Percentiles rank a stretch among this genome's conserved stretches.
These are phyloP conservation scores for Magnolia kwangsiensis DNA, from an alignment of 164 flowering plant species.

Conservation along the genomic window DNA sequence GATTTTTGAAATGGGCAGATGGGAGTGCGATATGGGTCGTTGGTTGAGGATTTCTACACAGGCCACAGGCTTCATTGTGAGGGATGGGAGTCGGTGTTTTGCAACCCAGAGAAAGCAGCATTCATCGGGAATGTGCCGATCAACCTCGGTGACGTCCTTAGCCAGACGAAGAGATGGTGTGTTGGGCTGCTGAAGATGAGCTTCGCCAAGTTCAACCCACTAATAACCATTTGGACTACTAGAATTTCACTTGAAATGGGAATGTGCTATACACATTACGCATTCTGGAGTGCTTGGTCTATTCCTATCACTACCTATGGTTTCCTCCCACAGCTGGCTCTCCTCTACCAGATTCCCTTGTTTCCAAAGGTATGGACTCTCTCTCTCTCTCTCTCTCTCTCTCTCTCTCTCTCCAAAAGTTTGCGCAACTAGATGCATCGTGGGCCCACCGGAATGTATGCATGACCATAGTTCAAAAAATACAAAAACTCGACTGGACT, in stretches of 20 bases:
- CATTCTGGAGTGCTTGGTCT: constrained; percentile 41
- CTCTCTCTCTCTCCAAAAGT: too few species aligned
- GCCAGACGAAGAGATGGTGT: constrained; percentile 62
- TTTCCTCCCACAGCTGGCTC: constrained; percentile 59
- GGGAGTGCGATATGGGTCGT: constrained; percentile 72
- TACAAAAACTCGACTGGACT: too few species aligned
- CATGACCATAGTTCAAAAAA: too few species aligned
- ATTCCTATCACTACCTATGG: constrained; percentile 51
- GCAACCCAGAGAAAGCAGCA: constrained; percentile 58
- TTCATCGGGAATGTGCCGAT: constrained; percentile 64
- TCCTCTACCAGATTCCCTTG: constrained; percentile 37
- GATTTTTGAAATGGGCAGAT: constrained; percentile 26
- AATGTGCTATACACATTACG: constrained; percentile 22
- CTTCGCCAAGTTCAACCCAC: constrained; percentile 45
- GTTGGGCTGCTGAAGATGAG: constrained; percentile 50
- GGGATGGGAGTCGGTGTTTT: constrained; percentile 71
- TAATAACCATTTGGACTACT: constrained; percentile 34
- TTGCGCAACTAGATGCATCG: too few species aligned
- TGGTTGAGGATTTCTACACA: constrained; percentile 70
- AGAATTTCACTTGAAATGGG: constrained; percentile 22
- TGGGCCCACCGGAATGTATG: too few species aligned
- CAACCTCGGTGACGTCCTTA: constrained; percentile 38
- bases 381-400: too few species aligned
- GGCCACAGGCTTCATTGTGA: constrained; percentile 63
- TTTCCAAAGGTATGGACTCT: constrained; percentile 57